Evolutionary conservation across 148 eudicot genomes (phyloP), one percentile per base, ranked within the genome.

Genomic region (Drosera capensis): DNA sequence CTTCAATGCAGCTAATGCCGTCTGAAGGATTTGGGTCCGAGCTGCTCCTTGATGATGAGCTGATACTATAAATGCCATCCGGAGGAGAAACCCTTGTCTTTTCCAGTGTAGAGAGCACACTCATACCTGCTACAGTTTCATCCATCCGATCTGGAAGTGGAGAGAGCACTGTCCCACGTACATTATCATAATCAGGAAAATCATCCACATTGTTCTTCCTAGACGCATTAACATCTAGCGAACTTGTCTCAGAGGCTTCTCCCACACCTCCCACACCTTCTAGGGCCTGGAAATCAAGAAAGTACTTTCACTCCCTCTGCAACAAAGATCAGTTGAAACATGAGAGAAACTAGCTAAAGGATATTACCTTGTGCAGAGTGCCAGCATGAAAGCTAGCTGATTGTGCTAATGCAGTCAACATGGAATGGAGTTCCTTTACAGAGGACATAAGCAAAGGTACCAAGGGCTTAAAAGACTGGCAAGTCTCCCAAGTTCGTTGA

Each of bases 341-440:
- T n/a, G n/a, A n/a, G n/a, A n/a, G n/a, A n/a, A n/a, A n/a, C 26
- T 9, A 23, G 2, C 45, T 2, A 13, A 1, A 44, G 14, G 24
- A 15, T 8, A 61, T 67, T 73, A 84, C 97, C 71, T 90, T 90
- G 52, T 90, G 97, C 70, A 90, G 70, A 64, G 75, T 81, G 59
- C 95, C 87, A 43, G 97, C 97, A 76, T 84, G 97, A 41, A 78
- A 65, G 70, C 87, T 76, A 8, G 97, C 93, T 59, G 87, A 63
- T 53, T 80, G 76, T 36, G 95, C 97, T 39, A 90, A 77, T 60
- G 63, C 70, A 39, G 74, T 80, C 64, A 90, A 59, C 62, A 79
- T 56, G 43, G 93, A 73, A 55, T 84, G 71, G 56, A 90, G 80
- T 59, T 70, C 93, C 74, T 71, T 72, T 52, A 77, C 93, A 56